Evolutionary conservation across 2,329 filamentous ascomycete species (phyloP).

Genomic region (Aspergillus uvarum): DNA sequence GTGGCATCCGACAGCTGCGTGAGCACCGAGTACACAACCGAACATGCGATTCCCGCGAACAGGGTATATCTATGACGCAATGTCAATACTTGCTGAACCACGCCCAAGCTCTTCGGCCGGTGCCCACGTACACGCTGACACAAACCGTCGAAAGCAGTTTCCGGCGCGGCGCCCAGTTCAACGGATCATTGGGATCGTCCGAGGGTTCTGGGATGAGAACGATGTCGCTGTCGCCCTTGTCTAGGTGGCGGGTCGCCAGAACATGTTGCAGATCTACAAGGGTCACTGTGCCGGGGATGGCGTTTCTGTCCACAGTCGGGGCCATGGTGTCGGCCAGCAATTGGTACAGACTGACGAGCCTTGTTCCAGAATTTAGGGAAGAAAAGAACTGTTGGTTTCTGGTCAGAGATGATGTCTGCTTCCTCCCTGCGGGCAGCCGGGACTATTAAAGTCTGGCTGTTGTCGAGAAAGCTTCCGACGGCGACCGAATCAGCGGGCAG

Average conservation of each 20-base stretch:
- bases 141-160: slow-evolving; percentile 46
- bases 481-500: background rate
- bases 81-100: background rate
- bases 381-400: background rate
- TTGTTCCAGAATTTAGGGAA: background rate
- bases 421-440: background rate
- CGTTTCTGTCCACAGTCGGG: slow-evolving; percentile 26
- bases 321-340: slow-evolving; percentile 21
- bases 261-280: slow-evolving; percentile 44
- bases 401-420: background rate
- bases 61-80: slow-evolving; percentile 36
- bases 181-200: slow-evolving; percentile 47
- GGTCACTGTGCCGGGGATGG: slow-evolving; percentile 46
- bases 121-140: slow-evolving; percentile 39
- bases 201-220: slow-evolving; percentile 47
- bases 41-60: slow-evolving; percentile 37
- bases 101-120: background rate
- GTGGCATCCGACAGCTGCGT: slow-evolving; percentile 39
- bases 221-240: slow-evolving; percentile 36
- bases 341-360: background rate
- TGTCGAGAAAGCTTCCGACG: background rate
- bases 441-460: background rate
- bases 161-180: slow-evolving; percentile 48
- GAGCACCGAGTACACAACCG: slow-evolving; percentile 43
- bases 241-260: slow-evolving; percentile 32